Base-by-base conservation (phyloP, 495 filamentous ascomycete genomes). In the Copromyces sp. region DNA sequence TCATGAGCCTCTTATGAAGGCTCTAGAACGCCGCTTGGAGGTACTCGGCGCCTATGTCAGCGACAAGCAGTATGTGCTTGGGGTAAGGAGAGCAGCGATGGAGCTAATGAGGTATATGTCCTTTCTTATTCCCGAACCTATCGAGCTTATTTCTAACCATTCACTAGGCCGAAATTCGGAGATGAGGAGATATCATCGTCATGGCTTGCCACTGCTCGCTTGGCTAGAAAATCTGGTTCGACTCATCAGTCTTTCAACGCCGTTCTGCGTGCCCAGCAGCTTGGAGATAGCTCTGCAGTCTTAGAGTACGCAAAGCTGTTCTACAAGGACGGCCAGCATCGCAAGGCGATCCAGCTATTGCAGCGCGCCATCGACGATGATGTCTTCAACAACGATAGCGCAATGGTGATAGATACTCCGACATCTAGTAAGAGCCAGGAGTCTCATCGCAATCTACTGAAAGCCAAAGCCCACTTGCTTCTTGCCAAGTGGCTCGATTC, bases 401-500 rank as follows among this genome's bases (percentile, higher is more conserved):
- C 71, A 32, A 77, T 75, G 74, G 81, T 83, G 72, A 81, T 83
- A 29, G 75, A 84, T 32, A 81, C 86, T 20, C 83, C 85, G 74
- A 80, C 81, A 4, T 83, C 83, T 8, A 82, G 80, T 68, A 85
- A 82, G 61, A 80, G 78, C 35, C 74, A 76, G n/a, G 82, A 84
- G 41, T 73, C 79, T 0, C 83, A 88, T 68, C 84, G 85, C 70
- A 90, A 87, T 73, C 78, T 90, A 38, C 77, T 90, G 47, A 84
- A 84, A 20, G 89, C 89, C 5, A 85, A 85, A 83, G 94, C 94
- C 14, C 90, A 95, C 75, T 83, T 98, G 16, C 84, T 98, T 71
- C 85, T 97, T 44, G 95, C 95, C n/a, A 97, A 97, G 81, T 99
- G 95, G 95, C 88, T 97, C 16, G 95, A 98, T 77, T 89, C 87